Evolutionary conservation across 2,329 filamentous ascomycete genomes (phyloP).

Genomic region (Pestalotiopsis sp.): DNA sequence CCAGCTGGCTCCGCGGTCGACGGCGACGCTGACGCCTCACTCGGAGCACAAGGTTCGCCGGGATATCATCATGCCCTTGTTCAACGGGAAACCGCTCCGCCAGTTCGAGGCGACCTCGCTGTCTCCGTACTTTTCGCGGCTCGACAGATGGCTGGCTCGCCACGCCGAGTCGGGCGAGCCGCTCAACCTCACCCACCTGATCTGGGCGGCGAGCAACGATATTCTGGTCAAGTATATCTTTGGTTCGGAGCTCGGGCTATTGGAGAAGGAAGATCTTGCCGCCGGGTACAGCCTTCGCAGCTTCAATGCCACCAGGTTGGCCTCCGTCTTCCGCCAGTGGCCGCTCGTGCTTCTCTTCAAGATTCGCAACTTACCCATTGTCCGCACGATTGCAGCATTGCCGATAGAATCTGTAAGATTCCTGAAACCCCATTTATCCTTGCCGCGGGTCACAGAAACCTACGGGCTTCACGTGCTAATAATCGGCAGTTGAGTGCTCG

Average conservation of each 20-base stretch:
- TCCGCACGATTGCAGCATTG: background rate
- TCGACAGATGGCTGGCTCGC: background rate
- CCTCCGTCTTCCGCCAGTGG: slow-evolving; percentile 1
- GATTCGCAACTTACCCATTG: background rate
- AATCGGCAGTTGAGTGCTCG: background rate
- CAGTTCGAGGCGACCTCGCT: background rate
- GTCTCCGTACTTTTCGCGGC: background rate
- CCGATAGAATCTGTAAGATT: slow-evolving; percentile 3
- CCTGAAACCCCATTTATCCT: too few species aligned
- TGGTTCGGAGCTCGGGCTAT: background rate
- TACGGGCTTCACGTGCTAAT: background rate
- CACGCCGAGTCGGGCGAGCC: background rate
- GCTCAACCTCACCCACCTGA: slow-evolving; percentile 6
- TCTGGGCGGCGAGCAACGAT: slow-evolving; percentile 6
- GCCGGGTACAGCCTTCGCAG: background rate
- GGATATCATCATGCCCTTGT: slow-evolving; percentile 7
- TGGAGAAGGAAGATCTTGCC: background rate
- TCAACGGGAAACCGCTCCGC: background rate
- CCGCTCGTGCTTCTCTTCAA: slow-evolving; percentile 4
- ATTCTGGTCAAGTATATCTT: slow-evolving; percentile 11
- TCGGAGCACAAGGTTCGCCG: slow-evolving; percentile 6
- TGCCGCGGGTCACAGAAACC: background rate
- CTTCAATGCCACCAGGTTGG: slow-evolving; percentile 5
- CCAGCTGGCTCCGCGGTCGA: slow-evolving; percentile 8
- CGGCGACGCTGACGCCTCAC: slow-evolving; percentile 3